Conservation (phyloP, 192 early-diverging fungal species). For the Rhizoclosmatium globosum region DNA sequence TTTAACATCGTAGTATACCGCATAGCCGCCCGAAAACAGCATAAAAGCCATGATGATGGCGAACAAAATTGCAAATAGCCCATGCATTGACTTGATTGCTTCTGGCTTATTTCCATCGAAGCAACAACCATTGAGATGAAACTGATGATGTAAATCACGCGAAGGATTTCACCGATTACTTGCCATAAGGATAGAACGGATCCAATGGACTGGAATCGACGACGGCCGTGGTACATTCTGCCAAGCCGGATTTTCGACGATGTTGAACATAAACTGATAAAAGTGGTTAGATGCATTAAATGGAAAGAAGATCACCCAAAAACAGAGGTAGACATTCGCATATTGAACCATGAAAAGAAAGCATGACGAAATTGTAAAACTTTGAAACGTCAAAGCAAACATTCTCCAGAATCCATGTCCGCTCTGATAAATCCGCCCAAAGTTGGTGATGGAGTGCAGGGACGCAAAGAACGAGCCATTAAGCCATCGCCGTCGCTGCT, state of each 20-base stretch:
- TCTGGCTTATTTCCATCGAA: slow-evolving; percentile 97
- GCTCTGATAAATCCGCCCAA: slow-evolving; percentile 62
- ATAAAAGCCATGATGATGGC: slow-evolving; percentile 86
- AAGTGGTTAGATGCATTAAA: neutral
- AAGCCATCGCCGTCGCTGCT: slow-evolving; percentile 82
- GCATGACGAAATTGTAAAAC: slow-evolving; percentile 74
- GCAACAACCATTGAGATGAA: slow-evolving; percentile 86
- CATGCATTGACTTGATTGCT: slow-evolving; percentile 83
- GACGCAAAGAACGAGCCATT: slow-evolving; percentile 85
- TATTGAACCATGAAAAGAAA: slow-evolving; percentile 63
- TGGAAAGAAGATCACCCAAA: slow-evolving; percentile 52
- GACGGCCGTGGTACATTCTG: slow-evolving; percentile 23
- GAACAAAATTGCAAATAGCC: slow-evolving; percentile 79
- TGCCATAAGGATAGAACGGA: slow-evolving; percentile 47
- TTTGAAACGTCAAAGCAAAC: slow-evolving; percentile 61
- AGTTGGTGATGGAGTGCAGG: slow-evolving; percentile 70
- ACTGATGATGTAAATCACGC: slow-evolving; percentile 78
- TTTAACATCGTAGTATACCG: slow-evolving; percentile 48
- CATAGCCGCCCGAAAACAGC: slow-evolving; percentile 71
- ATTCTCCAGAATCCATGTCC: slow-evolving; percentile 59
- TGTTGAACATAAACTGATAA: slow-evolving; percentile 38
- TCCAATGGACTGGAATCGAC: neutral
- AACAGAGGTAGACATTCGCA: slow-evolving; percentile 65
- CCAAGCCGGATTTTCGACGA: slow-evolving; percentile 1
- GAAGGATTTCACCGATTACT: slow-evolving; percentile 70